phyloP scores from a whole-genome alignment of 1,139 yeast genomes.

The Geotrichum cucujoidarum region DNA sequence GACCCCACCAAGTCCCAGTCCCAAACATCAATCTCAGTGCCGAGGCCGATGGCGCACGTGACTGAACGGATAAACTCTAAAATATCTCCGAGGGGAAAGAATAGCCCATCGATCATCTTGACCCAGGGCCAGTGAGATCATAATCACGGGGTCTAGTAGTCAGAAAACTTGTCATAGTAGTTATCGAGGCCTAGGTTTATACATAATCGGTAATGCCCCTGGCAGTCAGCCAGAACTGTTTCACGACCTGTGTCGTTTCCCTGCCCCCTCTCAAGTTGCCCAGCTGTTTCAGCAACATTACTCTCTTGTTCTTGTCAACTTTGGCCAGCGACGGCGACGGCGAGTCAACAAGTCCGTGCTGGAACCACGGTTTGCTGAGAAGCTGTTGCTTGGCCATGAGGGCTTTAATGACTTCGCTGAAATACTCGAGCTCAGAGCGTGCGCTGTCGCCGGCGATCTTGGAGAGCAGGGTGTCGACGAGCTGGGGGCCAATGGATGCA shows the following conservation, averaged over 20 bases:
- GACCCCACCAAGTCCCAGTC: too few relatives aligned
- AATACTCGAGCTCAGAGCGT: conserved; percentile 58
- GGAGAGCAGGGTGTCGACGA: conserved; percentile 26
- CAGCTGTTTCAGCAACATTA: conserved; percentile 49
- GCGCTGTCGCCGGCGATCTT: conserved; percentile 44
- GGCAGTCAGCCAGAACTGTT: conserved; percentile 57
- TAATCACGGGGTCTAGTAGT: too few relatives aligned
- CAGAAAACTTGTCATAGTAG: too few relatives aligned
- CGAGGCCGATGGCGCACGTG: too few relatives aligned
- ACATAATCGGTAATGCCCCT: conserved; percentile 37
- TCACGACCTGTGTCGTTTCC: conserved; percentile 51
- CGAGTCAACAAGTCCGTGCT: conserved; percentile 36
- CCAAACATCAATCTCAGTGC: too few relatives aligned
- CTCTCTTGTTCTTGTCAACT: conserved; percentile 26
- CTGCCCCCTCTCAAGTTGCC: conserved; percentile 62
- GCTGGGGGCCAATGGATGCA: conserved; percentile 26
- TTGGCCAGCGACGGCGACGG: conserved; percentile 30
- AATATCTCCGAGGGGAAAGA: too few relatives aligned
- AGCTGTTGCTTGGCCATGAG: conserved; percentile 51
- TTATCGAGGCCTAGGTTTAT: too few relatives aligned
- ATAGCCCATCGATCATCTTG: too few relatives aligned
- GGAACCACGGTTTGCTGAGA: conserved; percentile 46
- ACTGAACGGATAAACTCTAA: too few relatives aligned
- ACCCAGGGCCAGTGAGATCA: too few relatives aligned
- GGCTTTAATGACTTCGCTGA: conserved; percentile 50